Percentiles rank a stretch among this genome's conserved stretches.
Conservation (phyloP, 805 yeast genomes). For the Candida incommunis region DNA sequence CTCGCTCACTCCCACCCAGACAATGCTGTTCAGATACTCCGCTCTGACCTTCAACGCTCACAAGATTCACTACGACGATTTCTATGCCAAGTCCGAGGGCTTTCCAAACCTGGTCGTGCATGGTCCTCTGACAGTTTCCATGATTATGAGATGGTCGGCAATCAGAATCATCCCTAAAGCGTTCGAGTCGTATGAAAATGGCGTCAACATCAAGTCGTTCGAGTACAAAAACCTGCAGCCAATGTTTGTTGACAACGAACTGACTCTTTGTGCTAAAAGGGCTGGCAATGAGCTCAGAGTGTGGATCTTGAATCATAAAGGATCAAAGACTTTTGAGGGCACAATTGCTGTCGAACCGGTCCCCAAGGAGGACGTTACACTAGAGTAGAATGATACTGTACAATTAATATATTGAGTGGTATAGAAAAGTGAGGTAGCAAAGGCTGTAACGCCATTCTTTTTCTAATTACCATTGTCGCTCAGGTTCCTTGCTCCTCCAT, state of each 20-base stretch:
- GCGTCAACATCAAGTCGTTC: conserved; percentile 25
- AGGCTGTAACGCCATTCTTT: too few species aligned
- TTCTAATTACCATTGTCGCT: too few species aligned
- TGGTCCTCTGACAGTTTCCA: conserved; percentile 65
- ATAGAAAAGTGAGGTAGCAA: too few species aligned
- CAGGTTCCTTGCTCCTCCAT: too few species aligned
- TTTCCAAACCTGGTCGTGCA: conserved; percentile 54
- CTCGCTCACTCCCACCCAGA: conserved; percentile 25
- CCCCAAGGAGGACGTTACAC: neutral
- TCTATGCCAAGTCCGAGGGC: conserved; percentile 44
- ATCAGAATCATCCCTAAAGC: conserved; percentile 8
- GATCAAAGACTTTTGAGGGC: conserved; percentile 14
- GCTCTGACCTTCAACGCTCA: conserved; percentile 76
- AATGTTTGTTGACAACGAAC: conserved; percentile 28
- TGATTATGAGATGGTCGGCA: conserved; percentile 40
- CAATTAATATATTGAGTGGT: too few species aligned
- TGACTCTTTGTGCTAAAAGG: conserved; percentile 13
- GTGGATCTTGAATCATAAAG: conserved; percentile 14
- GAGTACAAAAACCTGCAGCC: conserved; percentile 39
- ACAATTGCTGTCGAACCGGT: conserved; percentile 3
- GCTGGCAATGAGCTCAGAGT: conserved; percentile 22
- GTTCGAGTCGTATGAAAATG: conserved; percentile 4
- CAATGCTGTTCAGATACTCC: conserved; percentile 47
- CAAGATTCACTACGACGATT: conserved; percentile 57
- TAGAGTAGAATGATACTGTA: neutral